A percentile compares a stretch with the other conserved stretches of the same genome.
Evolutionary conservation across 176 grass and related monocot genomes (phyloP).

Genomic region (Dactylis glomerata): DNA sequence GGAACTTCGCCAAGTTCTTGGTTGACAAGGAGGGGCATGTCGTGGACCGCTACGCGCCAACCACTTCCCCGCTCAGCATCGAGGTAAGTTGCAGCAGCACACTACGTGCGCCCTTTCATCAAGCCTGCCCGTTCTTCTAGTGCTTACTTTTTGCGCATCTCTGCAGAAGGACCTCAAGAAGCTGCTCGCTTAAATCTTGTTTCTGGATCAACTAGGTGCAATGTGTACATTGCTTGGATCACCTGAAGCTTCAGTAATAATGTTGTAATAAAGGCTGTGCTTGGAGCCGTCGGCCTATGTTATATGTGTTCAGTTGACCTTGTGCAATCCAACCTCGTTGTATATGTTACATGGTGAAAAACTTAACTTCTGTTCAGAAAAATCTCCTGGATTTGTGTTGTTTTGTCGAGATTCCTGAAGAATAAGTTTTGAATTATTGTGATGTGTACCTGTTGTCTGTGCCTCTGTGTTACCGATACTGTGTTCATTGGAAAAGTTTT

Average conservation of each 20-base stretch:
- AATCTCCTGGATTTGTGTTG: neutral
- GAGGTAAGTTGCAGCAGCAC: conserved; percentile 41
- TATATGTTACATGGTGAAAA: conserved; percentile 5
- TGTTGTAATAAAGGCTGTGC: conserved; percentile 34
- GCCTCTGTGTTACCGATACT: too few relatives aligned
- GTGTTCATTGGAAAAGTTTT: too few relatives aligned
- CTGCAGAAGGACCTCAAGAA: conserved; percentile 92
- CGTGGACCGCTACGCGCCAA: conserved; percentile 82
- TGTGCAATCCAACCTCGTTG: neutral
- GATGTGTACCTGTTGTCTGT: neutral
- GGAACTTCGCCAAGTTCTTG: conserved; percentile 96
- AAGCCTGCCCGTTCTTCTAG: too few relatives aligned
- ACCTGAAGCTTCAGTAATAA: neutral
- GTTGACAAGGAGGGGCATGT: conserved; percentile 78
- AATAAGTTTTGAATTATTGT: conserved; percentile 1
- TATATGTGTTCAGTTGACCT: neutral
- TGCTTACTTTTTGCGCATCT: neutral
- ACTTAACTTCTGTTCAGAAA: neutral
- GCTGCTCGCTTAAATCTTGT: conserved; percentile 43
- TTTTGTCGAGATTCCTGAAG: neutral
- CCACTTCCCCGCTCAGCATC: conserved; percentile 80
- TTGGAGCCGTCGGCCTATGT: conserved; percentile 15
- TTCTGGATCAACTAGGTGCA: neutral
- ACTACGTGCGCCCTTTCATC: neutral
- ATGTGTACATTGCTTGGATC: conserved; percentile 17